Evolutionary conservation across 2,329 filamentous ascomycete genomes (phyloP).

Genomic region (Ophiostoma perfectum): DNA sequence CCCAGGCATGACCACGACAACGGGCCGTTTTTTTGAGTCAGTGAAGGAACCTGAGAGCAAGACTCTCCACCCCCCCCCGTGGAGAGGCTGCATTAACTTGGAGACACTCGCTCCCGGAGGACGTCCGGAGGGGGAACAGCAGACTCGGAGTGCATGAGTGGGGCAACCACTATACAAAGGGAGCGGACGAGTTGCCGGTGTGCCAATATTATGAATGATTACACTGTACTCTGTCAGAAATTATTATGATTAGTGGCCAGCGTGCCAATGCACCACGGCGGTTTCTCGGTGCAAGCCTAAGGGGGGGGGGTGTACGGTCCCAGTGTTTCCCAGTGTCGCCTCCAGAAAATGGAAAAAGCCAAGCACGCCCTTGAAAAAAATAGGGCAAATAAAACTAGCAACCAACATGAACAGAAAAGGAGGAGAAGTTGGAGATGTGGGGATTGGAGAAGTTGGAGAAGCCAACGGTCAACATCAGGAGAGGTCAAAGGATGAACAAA

Average conservation of each 20-base stretch:
- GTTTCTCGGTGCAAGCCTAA: constrained; percentile 13
- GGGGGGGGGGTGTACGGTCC: background rate
- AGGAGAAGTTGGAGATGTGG: constrained; percentile 12
- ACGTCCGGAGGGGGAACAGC: background rate
- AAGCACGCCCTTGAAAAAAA: no score
- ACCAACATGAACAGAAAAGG: background rate
- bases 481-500: background rate
- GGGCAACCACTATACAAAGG: background rate
- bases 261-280: constrained; percentile 14
- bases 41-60: background rate
- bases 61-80: constrained; percentile 1
- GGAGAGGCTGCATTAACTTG: background rate
- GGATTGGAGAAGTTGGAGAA: constrained; percentile 2
- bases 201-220: background rate
- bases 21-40: constrained; percentile 2
- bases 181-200: constrained; percentile 6
- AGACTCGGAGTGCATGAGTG: constrained; percentile 4
- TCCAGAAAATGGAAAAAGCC: constrained; percentile 3
- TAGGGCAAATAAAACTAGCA: no score
- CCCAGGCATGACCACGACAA: constrained; percentile 9
- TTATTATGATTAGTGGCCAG: background rate
- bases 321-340: background rate
- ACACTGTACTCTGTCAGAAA: no score
- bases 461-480: background rate
- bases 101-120: constrained; percentile 1